Conservation (phyloP, 768 basidiomycete genomes). For the Boletus sp. region DNA sequence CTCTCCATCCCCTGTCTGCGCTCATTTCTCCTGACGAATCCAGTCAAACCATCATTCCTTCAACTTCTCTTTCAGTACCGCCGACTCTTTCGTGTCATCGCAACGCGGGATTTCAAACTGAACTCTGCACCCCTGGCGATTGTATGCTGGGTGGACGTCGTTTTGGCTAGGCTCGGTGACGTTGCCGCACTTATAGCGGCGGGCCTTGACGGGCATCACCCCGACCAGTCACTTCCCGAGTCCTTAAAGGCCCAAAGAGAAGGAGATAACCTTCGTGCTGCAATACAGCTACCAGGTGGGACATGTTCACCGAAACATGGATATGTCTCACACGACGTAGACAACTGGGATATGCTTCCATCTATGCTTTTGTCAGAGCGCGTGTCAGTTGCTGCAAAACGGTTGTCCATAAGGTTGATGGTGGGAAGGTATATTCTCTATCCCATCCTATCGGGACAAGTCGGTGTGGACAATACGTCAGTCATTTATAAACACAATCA, state of each 20-base stretch:
- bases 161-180: slow-evolving; percentile 53
- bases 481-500: slow-evolving; percentile 3
- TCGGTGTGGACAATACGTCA: slow-evolving; percentile 17
- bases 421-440: slow-evolving; percentile 55
- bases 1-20: background rate
- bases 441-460: slow-evolving; percentile 31
- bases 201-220: slow-evolving; percentile 13
- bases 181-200: slow-evolving; percentile 31
- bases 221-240: slow-evolving; percentile 18
- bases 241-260: slow-evolving; percentile 41
- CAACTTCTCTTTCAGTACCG: slow-evolving; percentile 50
- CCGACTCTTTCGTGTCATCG: slow-evolving; percentile 44
- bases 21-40: slow-evolving; percentile 6
- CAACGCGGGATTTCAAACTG: slow-evolving; percentile 29
- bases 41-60: slow-evolving; percentile 34
- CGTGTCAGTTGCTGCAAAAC: slow-evolving; percentile 57
- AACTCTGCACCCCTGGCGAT: slow-evolving; percentile 30
- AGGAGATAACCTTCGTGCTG: slow-evolving; percentile 53
- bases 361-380: slow-evolving; percentile 44
- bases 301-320: background rate
- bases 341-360: slow-evolving; percentile 49
- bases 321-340: slow-evolving; percentile 33
- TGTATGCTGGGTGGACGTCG: slow-evolving; percentile 65
- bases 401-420: slow-evolving; percentile 53
- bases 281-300: slow-evolving; percentile 66